A percentile compares a stretch with the other conserved stretches of the same genome.
Evolutionary conservation across 139 green algal species (phyloP).

Genomic region (Microglena sp.): DNA sequence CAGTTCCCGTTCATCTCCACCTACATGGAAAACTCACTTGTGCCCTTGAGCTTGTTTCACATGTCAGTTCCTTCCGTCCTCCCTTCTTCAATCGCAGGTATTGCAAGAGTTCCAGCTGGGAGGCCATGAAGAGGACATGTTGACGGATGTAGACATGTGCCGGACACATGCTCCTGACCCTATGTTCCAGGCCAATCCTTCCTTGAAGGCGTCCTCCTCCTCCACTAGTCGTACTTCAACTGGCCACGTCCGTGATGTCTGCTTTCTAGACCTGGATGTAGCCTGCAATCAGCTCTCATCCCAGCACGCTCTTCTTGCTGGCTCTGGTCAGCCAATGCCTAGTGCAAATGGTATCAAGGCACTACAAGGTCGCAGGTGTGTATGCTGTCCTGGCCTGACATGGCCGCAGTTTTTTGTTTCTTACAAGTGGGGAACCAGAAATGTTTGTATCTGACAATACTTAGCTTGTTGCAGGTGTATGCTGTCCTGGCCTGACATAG

Average conservation of each 20-base stretch:
- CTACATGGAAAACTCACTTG: too few species aligned
- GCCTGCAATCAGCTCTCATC: slow-evolving; percentile 4
- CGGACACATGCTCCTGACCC: slow-evolving; percentile 16
- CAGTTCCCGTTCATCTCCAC: too few species aligned
- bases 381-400: too few species aligned
- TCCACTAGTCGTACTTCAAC: slow-evolving; percentile 5
- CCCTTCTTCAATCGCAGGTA: too few species aligned
- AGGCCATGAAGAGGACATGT: slow-evolving; percentile 25
- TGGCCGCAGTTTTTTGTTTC: too few species aligned
- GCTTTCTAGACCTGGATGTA: slow-evolving; percentile 8
- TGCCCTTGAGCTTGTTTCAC: too few species aligned
- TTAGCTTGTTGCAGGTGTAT: too few species aligned
- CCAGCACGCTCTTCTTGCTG: slow-evolving; percentile 1
- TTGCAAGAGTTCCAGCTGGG: slow-evolving; percentile 35
- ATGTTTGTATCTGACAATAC: too few species aligned
- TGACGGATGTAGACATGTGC: slow-evolving; percentile 23
- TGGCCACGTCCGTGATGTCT: background rate
- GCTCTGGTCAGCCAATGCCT: background rate
- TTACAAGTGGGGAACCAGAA: too few species aligned
- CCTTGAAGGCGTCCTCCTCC: slow-evolving; percentile 8
- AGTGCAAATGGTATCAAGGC: slow-evolving; percentile 1
- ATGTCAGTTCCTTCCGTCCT: too few species aligned
- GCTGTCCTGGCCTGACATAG: too few species aligned
- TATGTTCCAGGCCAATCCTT: slow-evolving; percentile 28
- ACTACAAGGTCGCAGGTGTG: background rate